A percentile compares a stretch with the other conserved stretches of the same genome.
phyloP scores from a whole-genome alignment of 352 stramenopile genomes.

The Phytophthora vignae region DNA sequence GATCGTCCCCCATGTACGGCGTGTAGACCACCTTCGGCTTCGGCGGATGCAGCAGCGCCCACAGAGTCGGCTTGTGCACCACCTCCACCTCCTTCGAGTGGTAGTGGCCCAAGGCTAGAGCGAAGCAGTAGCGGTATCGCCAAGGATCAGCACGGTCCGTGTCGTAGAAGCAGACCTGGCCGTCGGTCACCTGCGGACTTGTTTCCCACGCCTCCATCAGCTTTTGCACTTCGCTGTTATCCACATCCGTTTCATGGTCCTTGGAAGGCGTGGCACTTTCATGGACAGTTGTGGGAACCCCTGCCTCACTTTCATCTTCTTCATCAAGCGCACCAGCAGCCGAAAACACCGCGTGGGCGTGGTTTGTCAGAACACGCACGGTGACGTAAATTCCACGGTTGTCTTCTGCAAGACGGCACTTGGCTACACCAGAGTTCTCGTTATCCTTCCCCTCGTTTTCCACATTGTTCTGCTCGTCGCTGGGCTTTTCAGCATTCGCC shows the following conservation, averaged over 20 bases:
- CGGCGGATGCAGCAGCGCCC: constrained; percentile 33
- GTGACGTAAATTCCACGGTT: constrained; percentile 43
- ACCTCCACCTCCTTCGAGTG: constrained; percentile 57
- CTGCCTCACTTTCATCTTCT: constrained; percentile 10
- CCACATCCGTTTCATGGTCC: not conserved
- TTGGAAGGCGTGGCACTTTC: constrained; percentile 3
- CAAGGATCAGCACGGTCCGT: constrained; percentile 59
- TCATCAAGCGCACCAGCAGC: constrained; percentile 19
- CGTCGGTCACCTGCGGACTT: constrained; percentile 64
- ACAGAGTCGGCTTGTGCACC: constrained; percentile 50
- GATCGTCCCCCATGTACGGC: constrained; percentile 62
- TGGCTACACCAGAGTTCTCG: constrained; percentile 15
- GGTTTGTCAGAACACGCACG: constrained; percentile 37
- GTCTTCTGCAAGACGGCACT: constrained; percentile 43
- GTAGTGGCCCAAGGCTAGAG: constrained; percentile 64
- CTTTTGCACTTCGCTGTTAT: constrained; percentile 15
- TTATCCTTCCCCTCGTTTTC: constrained; percentile 16
- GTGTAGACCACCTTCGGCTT: constrained; percentile 59
- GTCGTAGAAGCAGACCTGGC: constrained; percentile 77
- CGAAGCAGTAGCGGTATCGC: constrained; percentile 72
- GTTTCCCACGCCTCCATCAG: constrained; percentile 28
- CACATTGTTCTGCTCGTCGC: constrained; percentile 4
- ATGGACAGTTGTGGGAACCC: constrained; percentile 13
- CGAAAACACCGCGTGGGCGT: constrained; percentile 25
- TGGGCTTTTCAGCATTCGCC: constrained; percentile 19